Base-by-base conservation (phyloP, 192 early-diverging fungal species). In the Powellomyces hirtus region DNA sequence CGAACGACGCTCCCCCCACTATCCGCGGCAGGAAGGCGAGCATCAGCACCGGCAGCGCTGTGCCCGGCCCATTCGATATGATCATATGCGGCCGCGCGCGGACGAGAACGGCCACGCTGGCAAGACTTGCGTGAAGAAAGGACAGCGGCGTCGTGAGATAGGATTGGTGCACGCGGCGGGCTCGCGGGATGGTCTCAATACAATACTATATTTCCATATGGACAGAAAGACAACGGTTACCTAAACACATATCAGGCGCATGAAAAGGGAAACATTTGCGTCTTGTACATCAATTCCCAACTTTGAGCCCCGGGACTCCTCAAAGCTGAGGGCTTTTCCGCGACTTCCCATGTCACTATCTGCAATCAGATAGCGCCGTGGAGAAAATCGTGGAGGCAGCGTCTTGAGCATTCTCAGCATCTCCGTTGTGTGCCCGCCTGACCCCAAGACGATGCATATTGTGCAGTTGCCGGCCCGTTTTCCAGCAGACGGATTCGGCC, bases 351-450 rank as follows among this genome's bases (percentile, higher is more conserved):
- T 16, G 68, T 98, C 96, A 6, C 79, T 78, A 26, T 84, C 69
- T 5, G 92, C 85, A 2, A 95, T 74, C 5, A 94, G 55, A 66
- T 98, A 98, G 56, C 84, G 59, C 16, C 94, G 79, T 24, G 79
- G 89, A 10, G 20, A 53, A 70, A 91, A 93, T 34, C 78, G 70
- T 1, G 51, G 11, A 45, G 90, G 84, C 0, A 96, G 69, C 10
- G 81, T 78, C 4, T 80, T 67, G 0, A 93, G 50, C 14, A 98
- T 70, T 59, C 88, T 84, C 10, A 89, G 55, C 93, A 98, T 97
- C 73, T 98, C 96, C 4, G 88, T 79, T 0, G 96, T 96, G 72
- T 98, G 96, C 11, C 96, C 96, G 37, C 96, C 94, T 62, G 59
- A 60, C 6, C 59, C 59, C 20, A 60, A 20, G 3, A 60, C 29